Evolutionary conservation across 2,329 filamentous ascomycete species (phyloP), one percentile per base, ranked within the genome.

Genomic region (Stagonosporopsis tanaceti): DNA sequence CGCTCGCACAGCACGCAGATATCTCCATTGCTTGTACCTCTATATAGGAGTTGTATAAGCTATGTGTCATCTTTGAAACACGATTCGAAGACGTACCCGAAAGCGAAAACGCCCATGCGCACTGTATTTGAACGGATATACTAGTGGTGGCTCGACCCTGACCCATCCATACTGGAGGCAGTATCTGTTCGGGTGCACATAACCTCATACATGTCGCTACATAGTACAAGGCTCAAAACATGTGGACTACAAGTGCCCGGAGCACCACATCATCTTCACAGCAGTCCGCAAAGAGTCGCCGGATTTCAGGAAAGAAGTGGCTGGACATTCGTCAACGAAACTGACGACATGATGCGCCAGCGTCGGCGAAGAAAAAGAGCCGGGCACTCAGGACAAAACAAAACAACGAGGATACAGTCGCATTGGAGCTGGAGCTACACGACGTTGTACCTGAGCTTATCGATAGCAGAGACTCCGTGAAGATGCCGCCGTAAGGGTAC

Each of bases 391-490:
- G 20, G 35, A 11, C 12, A 11, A 24, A 9, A 34, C 41, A 37
- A 30, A 9, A 34, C 41, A 37, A 24, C 30, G 24, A 39, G 17
- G 7, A 44, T 46, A 39, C 35, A 40, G 17, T 42, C 12, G 27
- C 25, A 27, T n/a, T 15, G 15, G 15, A 37, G 22, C 20, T 39
- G 32, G 24, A 39, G 45, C 25, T 25, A 17, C n/a, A 40, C 11
- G 46, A 35, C 41, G 20, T 42, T 37, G 34, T 35, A 47, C 22
- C 6, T n/a, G 15, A 45, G 54, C 54, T 57, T 57, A 52, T 57
- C 54, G 54, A 52, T 57, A 57, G 54, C 38, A 45, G 47, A 14
- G 12, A 15, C 42, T 52, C 48, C 42, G 54, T 47, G 20, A 35
- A 44, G 27, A 25, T 17, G 17, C 48, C 54, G 54, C 54, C 28